These are phyloP conservation scores for Alloascoidea hylecoeti DNA, from an alignment of 805 yeast species.

Conservation along the genomic window DNA sequence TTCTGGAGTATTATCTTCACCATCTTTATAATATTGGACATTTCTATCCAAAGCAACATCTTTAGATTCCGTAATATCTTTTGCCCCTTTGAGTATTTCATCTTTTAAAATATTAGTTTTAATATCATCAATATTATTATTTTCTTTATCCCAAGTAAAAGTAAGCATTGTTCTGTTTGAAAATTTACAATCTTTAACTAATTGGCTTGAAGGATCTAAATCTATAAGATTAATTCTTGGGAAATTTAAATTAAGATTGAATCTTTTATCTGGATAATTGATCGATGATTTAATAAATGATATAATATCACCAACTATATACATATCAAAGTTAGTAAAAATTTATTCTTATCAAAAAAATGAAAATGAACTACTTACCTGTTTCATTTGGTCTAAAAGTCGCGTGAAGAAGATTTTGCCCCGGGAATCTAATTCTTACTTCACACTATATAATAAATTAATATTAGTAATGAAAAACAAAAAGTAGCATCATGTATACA, in stretches of 20 bases:
- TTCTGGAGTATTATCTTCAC: background rate
- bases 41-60: constrained; percentile 9
- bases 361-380: constrained; percentile 16
- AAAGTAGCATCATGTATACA: background rate
- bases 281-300: constrained; percentile 17
- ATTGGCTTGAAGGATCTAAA: constrained; percentile 13
- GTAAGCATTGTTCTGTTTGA: constrained; percentile 30
- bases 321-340: constrained; percentile 10
- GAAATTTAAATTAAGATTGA: constrained; percentile 29
- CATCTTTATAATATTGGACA: background rate
- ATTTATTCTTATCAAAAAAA: constrained; percentile 11
- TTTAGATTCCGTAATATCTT: constrained; percentile 18
- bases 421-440: constrained; percentile 45
- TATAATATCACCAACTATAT: constrained; percentile 17
- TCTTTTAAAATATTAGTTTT: constrained; percentile 5
- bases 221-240: constrained; percentile 25
- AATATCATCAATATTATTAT: constrained; percentile 8
- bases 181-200: constrained; percentile 25
- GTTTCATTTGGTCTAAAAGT: constrained; percentile 32
- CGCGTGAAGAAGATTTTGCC: constrained; percentile 34
- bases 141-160: constrained; percentile 17
- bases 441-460: constrained; percentile 16
- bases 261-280: constrained; percentile 15
- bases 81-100: constrained; percentile 16
- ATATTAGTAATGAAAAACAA: background rate